Evolutionary conservation across 208 protist genomes (phyloP).

Genomic region (Trypanosoma mega): DNA sequence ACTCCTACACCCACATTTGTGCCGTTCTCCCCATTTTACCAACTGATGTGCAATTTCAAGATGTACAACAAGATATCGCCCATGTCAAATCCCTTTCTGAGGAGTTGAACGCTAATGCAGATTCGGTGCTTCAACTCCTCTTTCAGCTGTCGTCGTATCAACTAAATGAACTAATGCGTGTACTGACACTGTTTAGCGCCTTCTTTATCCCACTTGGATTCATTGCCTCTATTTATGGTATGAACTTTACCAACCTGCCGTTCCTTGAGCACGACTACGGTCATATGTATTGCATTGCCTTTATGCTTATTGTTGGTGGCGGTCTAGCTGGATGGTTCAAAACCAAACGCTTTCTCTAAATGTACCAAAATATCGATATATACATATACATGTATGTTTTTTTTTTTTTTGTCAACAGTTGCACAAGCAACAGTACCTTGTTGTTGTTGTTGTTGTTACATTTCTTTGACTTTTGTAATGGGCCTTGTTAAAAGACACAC

Average conservation of each 20-base stretch:
- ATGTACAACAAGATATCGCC: slow-evolving; percentile 68
- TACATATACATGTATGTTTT: no score
- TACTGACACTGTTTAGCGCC: slow-evolving; percentile 82
- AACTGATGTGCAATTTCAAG: slow-evolving; percentile 60
- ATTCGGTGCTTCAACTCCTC: slow-evolving; percentile 72
- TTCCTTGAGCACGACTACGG: slow-evolving; percentile 46
- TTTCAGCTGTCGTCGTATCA: slow-evolving; percentile 85
- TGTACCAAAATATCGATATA: no score
- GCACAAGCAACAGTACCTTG: no score
- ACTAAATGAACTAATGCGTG: slow-evolving; percentile 85
- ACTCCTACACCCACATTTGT: slow-evolving; percentile 64
- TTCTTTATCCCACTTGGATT: slow-evolving; percentile 88
- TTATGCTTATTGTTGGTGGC: slow-evolving; percentile 51
- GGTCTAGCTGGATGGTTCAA: slow-evolving; percentile 71
- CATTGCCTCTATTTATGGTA: slow-evolving; percentile 80
- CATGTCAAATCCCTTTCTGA: slow-evolving; percentile 71
- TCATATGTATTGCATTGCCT: slow-evolving; percentile 46
- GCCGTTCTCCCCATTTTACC: slow-evolving; percentile 38
- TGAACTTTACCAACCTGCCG: slow-evolving; percentile 83
- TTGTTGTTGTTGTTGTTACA: background rate
- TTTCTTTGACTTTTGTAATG: no score
- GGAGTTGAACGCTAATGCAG: slow-evolving; percentile 67
- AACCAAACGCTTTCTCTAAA: slow-evolving; percentile 56
- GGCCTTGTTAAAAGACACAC: no score
- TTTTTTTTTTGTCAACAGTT: no score